These are phyloP conservation scores for Backusella tuberculispora DNA, from an alignment of 192 early-diverging fungal species.

Conservation along the genomic window DNA sequence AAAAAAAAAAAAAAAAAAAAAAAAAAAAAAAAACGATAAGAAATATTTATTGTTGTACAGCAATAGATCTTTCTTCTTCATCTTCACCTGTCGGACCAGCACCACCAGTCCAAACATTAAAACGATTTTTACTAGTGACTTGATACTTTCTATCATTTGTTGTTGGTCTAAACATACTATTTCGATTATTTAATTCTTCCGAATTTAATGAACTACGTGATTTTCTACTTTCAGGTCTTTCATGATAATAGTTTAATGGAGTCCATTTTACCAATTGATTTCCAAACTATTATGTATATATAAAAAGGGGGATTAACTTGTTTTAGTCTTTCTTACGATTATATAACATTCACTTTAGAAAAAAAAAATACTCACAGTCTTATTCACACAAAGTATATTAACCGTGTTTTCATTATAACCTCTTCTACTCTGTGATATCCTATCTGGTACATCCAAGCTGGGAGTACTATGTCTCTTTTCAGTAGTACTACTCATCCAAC, in stretches of 20 bases:
- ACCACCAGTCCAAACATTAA: conserved; percentile 10
- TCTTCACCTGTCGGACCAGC: neutral
- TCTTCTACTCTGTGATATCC: neutral
- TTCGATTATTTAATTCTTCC: neutral
- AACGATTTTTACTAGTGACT: neutral
- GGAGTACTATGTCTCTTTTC: neutral
- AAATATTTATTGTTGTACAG: neutral
- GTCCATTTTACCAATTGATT: conserved; percentile 23
- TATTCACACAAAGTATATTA: neutral
- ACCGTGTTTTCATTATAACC: neutral
- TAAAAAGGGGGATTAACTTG: neutral
- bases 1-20: neutral
- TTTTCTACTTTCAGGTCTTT: conserved; percentile 5
- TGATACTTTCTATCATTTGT: neutral
- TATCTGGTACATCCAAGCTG: neutral
- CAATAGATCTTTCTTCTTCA: neutral
- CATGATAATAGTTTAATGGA: neutral
- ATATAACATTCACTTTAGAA: too few species aligned
- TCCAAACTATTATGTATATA: neutral
- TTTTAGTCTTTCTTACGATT: too few species aligned
- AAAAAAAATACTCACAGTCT: neutral
- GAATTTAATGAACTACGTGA: neutral
- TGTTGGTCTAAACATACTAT: neutral
- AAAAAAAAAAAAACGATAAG: neutral
- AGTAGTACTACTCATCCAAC: neutral